phyloP scores from a whole-genome alignment of 73 alveolate genomes.

The Paramecium pentaurelia region DNA sequence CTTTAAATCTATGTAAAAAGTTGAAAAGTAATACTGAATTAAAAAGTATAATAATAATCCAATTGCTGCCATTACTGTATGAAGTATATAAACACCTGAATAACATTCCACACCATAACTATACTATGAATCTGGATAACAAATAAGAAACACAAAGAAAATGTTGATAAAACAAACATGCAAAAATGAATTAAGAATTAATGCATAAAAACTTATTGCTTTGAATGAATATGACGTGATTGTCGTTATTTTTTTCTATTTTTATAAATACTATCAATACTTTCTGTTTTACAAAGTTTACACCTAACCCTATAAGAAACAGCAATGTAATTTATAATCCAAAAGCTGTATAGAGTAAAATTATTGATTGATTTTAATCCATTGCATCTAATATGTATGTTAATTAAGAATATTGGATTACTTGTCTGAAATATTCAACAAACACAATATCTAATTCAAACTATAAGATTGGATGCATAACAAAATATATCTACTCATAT shows the following conservation, averaged over 20 bases:
- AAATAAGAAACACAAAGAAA: neutral
- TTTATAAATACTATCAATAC: neutral
- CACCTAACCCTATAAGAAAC: neutral
- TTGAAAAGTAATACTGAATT: neutral
- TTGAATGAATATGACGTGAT: neutral
- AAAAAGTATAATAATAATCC: neutral
- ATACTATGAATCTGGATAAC: neutral
- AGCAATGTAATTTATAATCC: neutral
- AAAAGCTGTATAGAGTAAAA: neutral
- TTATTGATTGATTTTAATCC: neutral
- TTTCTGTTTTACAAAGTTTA: neutral
- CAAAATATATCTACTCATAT: neutral
- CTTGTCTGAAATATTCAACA: conserved; percentile 9
- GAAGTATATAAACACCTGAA: neutral
- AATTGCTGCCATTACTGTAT: neutral
- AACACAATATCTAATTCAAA: neutral
- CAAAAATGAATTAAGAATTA: neutral
- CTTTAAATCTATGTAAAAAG: conserved; percentile 7
- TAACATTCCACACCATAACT: neutral
- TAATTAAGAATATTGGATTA: neutral
- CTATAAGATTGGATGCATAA: neutral
- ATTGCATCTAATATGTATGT: neutral
- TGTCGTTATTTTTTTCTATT: neutral
- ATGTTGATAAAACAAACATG: neutral
- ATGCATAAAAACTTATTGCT: conserved; percentile 28